Evolutionary conservation across 2,329 filamentous ascomycete species (phyloP).

Genomic region (Neonectria neomacrospora): DNA sequence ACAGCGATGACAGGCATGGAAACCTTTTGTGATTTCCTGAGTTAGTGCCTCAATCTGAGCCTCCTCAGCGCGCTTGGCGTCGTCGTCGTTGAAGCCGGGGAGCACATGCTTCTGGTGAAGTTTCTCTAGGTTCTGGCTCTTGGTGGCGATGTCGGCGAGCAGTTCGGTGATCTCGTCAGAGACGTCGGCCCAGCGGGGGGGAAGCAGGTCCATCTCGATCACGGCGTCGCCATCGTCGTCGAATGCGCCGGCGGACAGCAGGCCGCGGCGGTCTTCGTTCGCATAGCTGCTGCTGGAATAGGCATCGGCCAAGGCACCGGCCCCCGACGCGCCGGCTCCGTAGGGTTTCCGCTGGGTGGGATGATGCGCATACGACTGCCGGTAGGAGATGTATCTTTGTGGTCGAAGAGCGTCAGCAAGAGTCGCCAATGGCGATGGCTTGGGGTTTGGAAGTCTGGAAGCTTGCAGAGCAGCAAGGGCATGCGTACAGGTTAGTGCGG

Average conservation of each 20-base stretch:
- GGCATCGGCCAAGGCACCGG: slow-evolving; percentile 68
- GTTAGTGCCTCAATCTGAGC: slow-evolving; percentile 90
- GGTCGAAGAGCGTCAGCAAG: slow-evolving; percentile 25
- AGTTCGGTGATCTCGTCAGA: slow-evolving; percentile 92
- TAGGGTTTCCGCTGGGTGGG: slow-evolving; percentile 86
- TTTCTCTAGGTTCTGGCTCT: slow-evolving; percentile 87
- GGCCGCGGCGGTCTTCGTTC: slow-evolving; percentile 73
- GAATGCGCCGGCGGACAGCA: slow-evolving; percentile 83
- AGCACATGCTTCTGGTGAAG: slow-evolving; percentile 97
- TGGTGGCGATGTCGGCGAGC: slow-evolving; percentile 81
- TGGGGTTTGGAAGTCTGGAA: slow-evolving; percentile 16
- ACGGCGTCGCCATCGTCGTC: slow-evolving; percentile 91
- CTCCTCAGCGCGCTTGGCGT: slow-evolving; percentile 87
- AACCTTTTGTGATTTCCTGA: slow-evolving; percentile 86
- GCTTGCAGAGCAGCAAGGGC: slow-evolving; percentile 31
- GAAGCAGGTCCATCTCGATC: slow-evolving; percentile 97
- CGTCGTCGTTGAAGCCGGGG: slow-evolving; percentile 96
- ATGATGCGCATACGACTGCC: slow-evolving; percentile 97
- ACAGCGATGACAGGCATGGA: slow-evolving; percentile 88
- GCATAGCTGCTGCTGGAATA: slow-evolving; percentile 62
- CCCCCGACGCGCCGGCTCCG: slow-evolving; percentile 59
- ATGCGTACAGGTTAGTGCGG: slow-evolving; percentile 91
- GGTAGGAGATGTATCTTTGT: slow-evolving; percentile 94
- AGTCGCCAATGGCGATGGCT: slow-evolving; percentile 40
- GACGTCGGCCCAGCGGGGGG: slow-evolving; percentile 94